phyloP scores from a whole-genome alignment of 2,329 filamentous ascomycete species.

The Fusarium sp. region DNA sequence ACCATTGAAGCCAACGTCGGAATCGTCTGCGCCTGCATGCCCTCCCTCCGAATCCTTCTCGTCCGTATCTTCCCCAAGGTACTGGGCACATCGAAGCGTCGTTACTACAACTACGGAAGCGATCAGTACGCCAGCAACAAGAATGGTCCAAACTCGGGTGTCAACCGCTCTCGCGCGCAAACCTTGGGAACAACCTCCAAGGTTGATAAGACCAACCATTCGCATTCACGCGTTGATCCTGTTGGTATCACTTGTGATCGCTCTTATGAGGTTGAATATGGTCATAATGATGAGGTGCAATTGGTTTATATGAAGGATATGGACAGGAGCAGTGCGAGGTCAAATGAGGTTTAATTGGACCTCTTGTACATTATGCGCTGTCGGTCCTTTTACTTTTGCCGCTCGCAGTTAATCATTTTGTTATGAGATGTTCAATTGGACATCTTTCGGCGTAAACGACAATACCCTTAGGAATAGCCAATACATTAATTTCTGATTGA shows the following conservation, averaged over 20 bases:
- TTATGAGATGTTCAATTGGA: not conserved
- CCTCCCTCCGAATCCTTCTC: constrained; percentile 50
- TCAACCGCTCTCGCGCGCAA: constrained; percentile 12
- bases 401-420: not conserved
- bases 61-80: constrained; percentile 54
- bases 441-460: not conserved
- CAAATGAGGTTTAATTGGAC: not conserved
- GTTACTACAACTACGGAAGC: constrained; percentile 44
- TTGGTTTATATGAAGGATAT: constrained; percentile 48
- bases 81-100: constrained; percentile 45
- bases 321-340: constrained; percentile 32
- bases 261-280: constrained; percentile 52
- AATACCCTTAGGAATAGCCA: not conserved
- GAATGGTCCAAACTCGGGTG: constrained; percentile 7
- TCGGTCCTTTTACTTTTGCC: not conserved
- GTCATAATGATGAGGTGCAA: constrained; percentile 47
- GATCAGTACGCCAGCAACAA: constrained; percentile 18
- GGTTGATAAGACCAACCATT: constrained; percentile 14
- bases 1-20: constrained; percentile 54
- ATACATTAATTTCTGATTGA: not conserved
- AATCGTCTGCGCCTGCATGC: constrained; percentile 55
- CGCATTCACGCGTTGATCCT: constrained; percentile 12
- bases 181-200: constrained; percentile 40
- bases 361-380: not conserved
- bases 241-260: constrained; percentile 50